Conservation (phyloP, 225 moss, liverwort and hornwort genomes). For the Marchantia polymorpha region DNA sequence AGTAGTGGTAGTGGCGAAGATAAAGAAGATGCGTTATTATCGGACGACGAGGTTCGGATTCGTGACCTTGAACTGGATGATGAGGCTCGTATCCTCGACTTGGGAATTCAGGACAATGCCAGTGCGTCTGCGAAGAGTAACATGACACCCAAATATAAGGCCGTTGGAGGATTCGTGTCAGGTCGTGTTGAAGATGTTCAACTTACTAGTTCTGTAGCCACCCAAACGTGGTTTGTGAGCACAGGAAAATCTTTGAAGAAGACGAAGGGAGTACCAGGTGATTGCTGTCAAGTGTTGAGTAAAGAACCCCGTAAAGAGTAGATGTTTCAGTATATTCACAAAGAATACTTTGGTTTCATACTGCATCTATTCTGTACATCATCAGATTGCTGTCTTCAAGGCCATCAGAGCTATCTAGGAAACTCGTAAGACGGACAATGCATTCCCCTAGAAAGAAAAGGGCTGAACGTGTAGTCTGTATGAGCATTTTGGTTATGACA, state of each 20-base stretch:
- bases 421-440: no score
- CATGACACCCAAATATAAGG: neutral
- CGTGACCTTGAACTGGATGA: conserved; percentile 34
- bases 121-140: neutral
- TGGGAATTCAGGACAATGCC: conserved; percentile 23
- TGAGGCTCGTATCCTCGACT: conserved; percentile 19
- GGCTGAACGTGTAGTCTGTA: no score
- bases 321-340: no score
- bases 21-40: conserved; percentile 31
- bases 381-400: no score
- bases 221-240: conserved; percentile 57
- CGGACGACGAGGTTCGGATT: conserved; percentile 38
- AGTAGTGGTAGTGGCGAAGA: conserved; percentile 36
- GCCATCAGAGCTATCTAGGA: no score
- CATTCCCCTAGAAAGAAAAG: no score
- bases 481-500: no score
- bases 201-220: conserved; percentile 35
- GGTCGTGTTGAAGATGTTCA: conserved; percentile 1
- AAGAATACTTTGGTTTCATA: no score
- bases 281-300: neutral
- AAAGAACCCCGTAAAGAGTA: neutral
- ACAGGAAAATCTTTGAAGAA: conserved; percentile 55
- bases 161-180: conserved; percentile 14
- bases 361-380: no score
- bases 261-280: conserved; percentile 65